A percentile compares a stretch with the other conserved stretches of the same genome.
phyloP scores from a whole-genome alignment of 352 stramenopile species.

The Phytophthora brassicae region DNA sequence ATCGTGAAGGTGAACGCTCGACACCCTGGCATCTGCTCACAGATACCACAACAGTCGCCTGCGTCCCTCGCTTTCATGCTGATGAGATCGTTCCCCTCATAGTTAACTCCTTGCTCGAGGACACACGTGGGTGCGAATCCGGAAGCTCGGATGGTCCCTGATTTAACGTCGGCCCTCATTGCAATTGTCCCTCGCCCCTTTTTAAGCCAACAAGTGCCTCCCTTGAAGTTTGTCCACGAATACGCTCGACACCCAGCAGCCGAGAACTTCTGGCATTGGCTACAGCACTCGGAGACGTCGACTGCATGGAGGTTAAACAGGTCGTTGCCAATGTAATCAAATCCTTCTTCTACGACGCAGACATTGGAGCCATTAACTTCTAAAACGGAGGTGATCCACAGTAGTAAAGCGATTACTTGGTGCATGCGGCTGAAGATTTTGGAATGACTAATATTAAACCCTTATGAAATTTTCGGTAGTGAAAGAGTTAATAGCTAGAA shows the following conservation, averaged over 20 bases:
- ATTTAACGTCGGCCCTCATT: slow-evolving; percentile 26
- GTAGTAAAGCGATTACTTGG: too few species aligned
- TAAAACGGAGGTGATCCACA: too few species aligned
- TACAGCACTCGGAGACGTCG: too few species aligned
- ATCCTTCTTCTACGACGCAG: too few species aligned
- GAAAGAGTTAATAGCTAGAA: too few species aligned
- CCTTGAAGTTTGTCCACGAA: slow-evolving; percentile 48
- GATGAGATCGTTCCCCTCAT: slow-evolving; percentile 28
- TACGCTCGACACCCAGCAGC: slow-evolving; percentile 42
- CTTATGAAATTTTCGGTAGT: too few species aligned
- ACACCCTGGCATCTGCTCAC: slow-evolving; percentile 28
- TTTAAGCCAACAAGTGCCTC: slow-evolving; percentile 65
- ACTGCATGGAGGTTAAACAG: too few species aligned
- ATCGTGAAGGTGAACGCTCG: slow-evolving; percentile 41
- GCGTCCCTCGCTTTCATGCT: slow-evolving; percentile 8
- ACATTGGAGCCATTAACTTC: too few species aligned
- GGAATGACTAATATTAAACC: too few species aligned
- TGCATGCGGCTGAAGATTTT: too few species aligned
- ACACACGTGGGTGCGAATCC: slow-evolving; percentile 1
- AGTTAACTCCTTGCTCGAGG: slow-evolving; percentile 30
- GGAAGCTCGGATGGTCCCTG: slow-evolving; percentile 4
- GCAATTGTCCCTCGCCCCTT: slow-evolving; percentile 32
- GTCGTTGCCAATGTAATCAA: too few species aligned
- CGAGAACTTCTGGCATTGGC: too few species aligned
- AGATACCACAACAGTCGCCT: slow-evolving; percentile 24